These are phyloP conservation scores for Fonsecaea multimorphosa DNA, from an alignment of 2,329 filamentous ascomycete species.

Conservation along the genomic window DNA sequence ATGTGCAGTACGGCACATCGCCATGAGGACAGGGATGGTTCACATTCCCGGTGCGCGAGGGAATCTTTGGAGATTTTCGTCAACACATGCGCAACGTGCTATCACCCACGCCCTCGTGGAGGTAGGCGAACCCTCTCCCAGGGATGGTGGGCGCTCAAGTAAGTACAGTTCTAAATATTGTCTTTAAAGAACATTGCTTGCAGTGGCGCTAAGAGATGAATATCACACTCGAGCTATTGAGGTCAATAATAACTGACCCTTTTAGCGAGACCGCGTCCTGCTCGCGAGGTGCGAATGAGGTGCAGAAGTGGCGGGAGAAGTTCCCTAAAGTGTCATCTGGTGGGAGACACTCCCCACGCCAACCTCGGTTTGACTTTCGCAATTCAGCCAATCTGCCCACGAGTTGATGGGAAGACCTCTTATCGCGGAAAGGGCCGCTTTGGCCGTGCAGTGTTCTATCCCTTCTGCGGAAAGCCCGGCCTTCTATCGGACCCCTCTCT, in stretches of 20 bases:
- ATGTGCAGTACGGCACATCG: slow-evolving; percentile 19
- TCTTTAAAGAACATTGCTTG: slow-evolving; percentile 9
- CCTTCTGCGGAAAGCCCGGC: slow-evolving; percentile 8
- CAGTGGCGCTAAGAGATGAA: slow-evolving; percentile 15
- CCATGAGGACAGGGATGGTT: slow-evolving; percentile 3
- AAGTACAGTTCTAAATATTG: slow-evolving; percentile 3
- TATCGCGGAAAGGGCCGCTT: slow-evolving; percentile 26
- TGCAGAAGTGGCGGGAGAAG: neutral
- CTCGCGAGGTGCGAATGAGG: neutral
- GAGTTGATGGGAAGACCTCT: slow-evolving; percentile 20
- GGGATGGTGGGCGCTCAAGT: neutral
- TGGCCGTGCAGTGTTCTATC: neutral
- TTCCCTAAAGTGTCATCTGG: slow-evolving; percentile 3
- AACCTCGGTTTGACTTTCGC: slow-evolving; percentile 16
- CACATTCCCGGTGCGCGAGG: neutral
- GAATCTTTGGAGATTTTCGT: neutral
- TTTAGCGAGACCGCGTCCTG: slow-evolving; percentile 15
- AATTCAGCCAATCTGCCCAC: slow-evolving; percentile 20
- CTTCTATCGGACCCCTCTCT: neutral
- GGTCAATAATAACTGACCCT: slow-evolving; percentile 11
- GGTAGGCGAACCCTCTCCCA: neutral
- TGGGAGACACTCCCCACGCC: slow-evolving; percentile 20
- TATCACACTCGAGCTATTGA: slow-evolving; percentile 17
- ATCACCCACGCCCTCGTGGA: neutral
- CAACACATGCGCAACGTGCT: slow-evolving; percentile 2